Evolutionary conservation across 352 stramenopile genomes (phyloP).

Genomic region (Pythium plurisporium): DNA sequence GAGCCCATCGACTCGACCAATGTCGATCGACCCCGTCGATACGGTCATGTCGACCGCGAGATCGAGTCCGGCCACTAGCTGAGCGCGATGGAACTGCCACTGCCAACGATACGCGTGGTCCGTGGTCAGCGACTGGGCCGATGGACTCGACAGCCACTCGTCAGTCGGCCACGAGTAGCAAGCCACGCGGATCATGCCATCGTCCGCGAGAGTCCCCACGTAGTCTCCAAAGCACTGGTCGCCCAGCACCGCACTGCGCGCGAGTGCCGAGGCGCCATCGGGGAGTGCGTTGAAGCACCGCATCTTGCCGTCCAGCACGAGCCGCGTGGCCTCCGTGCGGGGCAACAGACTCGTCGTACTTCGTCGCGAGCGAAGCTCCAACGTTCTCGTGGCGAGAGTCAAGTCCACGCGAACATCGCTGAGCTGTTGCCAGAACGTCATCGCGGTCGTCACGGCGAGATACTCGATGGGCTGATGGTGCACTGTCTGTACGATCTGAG

Average conservation of each 20-base stretch:
- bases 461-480: too few species aligned
- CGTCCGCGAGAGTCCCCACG: neutral
- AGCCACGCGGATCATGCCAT: neutral
- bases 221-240: constrained; percentile 15
- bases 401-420: neutral
- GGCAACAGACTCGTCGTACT: too few species aligned
- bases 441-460: neutral
- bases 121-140: too few species aligned
- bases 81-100: neutral
- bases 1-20: neutral
- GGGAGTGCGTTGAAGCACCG: neutral
- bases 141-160: neutral
- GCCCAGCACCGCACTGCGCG: neutral
- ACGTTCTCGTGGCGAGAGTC: neutral
- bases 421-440: constrained; percentile 1
- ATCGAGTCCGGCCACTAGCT: neutral
- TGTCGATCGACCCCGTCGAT: neutral
- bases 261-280: neutral
- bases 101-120: constrained; percentile 1
- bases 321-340: neutral
- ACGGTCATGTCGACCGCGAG: neutral
- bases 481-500: too few species aligned
- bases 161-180: constrained; percentile 4
- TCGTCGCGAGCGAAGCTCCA: neutral
- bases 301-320: neutral